These are phyloP conservation scores for Rutidosis leptorrhynchoides DNA, from an alignment of 129 eudicot species.

Conservation along the genomic window DNA sequence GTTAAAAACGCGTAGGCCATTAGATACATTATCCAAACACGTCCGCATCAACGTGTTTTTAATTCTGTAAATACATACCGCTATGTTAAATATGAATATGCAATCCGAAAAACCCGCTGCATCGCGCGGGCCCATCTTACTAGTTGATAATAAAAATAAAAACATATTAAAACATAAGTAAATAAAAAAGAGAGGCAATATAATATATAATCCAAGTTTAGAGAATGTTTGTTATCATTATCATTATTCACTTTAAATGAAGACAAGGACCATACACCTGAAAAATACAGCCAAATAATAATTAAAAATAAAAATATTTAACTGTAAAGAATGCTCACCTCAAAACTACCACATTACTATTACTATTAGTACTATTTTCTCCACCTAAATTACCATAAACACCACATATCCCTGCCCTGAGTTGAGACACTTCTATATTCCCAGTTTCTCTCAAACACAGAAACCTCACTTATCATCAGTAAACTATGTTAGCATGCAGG, in stretches of 20 bases:
- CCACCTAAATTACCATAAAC: constrained; percentile 22
- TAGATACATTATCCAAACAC: too few species aligned
- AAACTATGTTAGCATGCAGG: constrained; percentile 20
- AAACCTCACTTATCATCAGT: constrained; percentile 13
- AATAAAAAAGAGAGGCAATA: neutral
- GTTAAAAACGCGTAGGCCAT: too few species aligned
- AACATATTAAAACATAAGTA: neutral
- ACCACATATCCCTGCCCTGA: constrained; percentile 24
- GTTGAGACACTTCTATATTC: constrained; percentile 25
- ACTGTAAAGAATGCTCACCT: constrained; percentile 26
- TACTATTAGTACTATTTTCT: neutral
- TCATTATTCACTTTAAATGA: constrained; percentile 9
- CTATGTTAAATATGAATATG: too few species aligned
- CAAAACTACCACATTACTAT: constrained; percentile 18
- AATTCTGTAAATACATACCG: too few species aligned
- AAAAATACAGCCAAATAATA: constrained; percentile 30
- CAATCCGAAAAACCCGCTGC: too few species aligned
- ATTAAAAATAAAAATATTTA: too few species aligned
- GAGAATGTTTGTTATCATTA: neutral
- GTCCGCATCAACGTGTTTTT: too few species aligned
- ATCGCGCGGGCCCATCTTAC: too few species aligned
- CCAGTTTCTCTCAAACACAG: constrained; percentile 27
- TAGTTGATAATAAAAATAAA: too few species aligned
- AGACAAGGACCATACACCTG: constrained; percentile 6
- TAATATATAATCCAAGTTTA: neutral